Evolutionary conservation across 352 stramenopile species (phyloP).

Genomic region (Phytophthora ohioensis): DNA sequence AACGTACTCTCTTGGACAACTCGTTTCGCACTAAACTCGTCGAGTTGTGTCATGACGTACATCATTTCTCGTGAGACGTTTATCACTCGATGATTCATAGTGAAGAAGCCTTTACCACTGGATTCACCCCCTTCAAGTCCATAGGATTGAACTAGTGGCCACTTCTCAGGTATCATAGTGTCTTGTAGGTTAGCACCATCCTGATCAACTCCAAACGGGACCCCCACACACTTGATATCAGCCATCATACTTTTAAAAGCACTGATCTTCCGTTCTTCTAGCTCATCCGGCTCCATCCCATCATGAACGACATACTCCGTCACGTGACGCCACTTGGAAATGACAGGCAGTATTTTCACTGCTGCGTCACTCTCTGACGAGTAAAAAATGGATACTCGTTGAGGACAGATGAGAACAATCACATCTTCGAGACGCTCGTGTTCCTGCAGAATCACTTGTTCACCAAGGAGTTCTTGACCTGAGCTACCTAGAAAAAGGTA

Average conservation of each 20-base stretch:
- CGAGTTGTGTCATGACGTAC: slow-evolving; percentile 52
- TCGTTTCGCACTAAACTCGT: slow-evolving; percentile 64
- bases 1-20: slow-evolving; percentile 61
- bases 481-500: slow-evolving; percentile 79
- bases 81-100: slow-evolving; percentile 75
- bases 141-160: slow-evolving; percentile 80
- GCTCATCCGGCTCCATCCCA: slow-evolving; percentile 70
- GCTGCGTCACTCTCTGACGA: slow-evolving; percentile 72
- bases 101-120: slow-evolving; percentile 70
- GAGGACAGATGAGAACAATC: slow-evolving; percentile 62
- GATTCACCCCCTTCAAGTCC: slow-evolving; percentile 53
- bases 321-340: slow-evolving; percentile 75
- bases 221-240: slow-evolving; percentile 53
- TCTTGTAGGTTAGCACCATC: slow-evolving; percentile 51
- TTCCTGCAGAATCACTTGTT: slow-evolving; percentile 77
- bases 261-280: slow-evolving; percentile 71
- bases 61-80: slow-evolving; percentile 58
- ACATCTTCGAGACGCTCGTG: slow-evolving; percentile 77
- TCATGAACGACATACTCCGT: slow-evolving; percentile 75
- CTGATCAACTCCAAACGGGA: slow-evolving; percentile 58
- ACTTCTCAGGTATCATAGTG: slow-evolving; percentile 72
- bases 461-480: slow-evolving; percentile 74
- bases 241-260: slow-evolving; percentile 75
- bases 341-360: slow-evolving; percentile 65
- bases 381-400: slow-evolving; percentile 64